Conservation (phyloP, 129 eudicot genomes). For the Sambucus nigra region DNA sequence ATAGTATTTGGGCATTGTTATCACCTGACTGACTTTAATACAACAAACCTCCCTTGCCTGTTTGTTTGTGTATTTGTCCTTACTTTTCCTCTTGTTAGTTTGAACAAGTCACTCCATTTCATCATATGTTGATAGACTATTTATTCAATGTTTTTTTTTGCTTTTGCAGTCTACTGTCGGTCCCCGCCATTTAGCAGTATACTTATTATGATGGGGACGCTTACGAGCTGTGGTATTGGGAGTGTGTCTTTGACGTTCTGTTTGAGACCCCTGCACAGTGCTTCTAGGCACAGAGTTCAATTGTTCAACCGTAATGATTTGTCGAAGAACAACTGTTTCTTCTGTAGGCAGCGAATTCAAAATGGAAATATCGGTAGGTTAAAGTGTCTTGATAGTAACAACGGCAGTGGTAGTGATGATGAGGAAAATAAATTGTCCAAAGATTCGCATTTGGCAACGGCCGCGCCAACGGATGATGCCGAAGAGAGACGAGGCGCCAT, state of each 20-base stretch:
- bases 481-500: constrained; percentile 17
- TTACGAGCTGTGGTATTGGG: constrained; percentile 36
- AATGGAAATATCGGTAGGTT: constrained; percentile 26
- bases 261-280: constrained; percentile 17
- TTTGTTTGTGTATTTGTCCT: too few species aligned
- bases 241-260: constrained; percentile 25
- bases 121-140: too few species aligned
- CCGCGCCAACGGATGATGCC: constrained; percentile 23
- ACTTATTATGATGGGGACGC: constrained; percentile 46
- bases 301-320: constrained; percentile 6
- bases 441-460: constrained; percentile 60
- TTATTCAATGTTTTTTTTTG: too few species aligned
- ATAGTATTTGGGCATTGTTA: too few species aligned
- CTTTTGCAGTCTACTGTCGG: too few species aligned
- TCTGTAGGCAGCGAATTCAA: constrained; percentile 25
- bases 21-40: too few species aligned
- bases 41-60: too few species aligned
- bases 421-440: constrained; percentile 32
- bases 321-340: constrained; percentile 16
- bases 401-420: constrained; percentile 19
- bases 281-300: constrained; percentile 10
- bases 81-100: too few species aligned
- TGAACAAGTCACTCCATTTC: too few species aligned
- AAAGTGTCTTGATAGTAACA: constrained; percentile 27
- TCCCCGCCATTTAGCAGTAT: too few species aligned